Evolutionary conservation across 108 stramenopile species (phyloP).

Genomic region (Cyclotella baltica): DNA sequence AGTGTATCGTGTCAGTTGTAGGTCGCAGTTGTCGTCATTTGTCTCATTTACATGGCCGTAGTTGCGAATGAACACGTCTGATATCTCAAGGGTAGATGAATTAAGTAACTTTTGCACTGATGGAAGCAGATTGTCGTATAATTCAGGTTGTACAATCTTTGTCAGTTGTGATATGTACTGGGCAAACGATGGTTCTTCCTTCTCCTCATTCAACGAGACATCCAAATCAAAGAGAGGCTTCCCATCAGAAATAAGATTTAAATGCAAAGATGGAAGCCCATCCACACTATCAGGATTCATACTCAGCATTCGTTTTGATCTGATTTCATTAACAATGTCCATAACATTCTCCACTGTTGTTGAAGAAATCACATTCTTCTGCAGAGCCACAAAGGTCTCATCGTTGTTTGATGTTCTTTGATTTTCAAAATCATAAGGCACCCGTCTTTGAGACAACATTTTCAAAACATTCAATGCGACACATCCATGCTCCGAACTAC

Average conservation of each 20-base stretch:
- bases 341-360: constrained; percentile 13
- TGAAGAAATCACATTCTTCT: constrained; percentile 14
- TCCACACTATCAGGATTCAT: constrained; percentile 82
- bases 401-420: neutral
- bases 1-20: constrained; percentile 43
- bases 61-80: constrained; percentile 75
- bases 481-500: constrained; percentile 35
- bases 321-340: constrained; percentile 17
- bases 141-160: constrained; percentile 51
- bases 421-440: constrained; percentile 21
- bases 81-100: constrained; percentile 53
- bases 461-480: constrained; percentile 9
- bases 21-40: constrained; percentile 25
- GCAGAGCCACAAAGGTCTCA: constrained; percentile 18
- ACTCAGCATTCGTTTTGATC: constrained; percentile 56
- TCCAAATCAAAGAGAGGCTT: constrained; percentile 50
- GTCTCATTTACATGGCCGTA: constrained; percentile 50
- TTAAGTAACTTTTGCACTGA: constrained; percentile 35
- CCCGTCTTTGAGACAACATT: constrained; percentile 31
- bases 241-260: constrained; percentile 71
- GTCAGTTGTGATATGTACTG: constrained; percentile 47
- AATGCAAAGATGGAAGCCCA: constrained; percentile 75
- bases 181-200: constrained; percentile 43
- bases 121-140: constrained; percentile 66
- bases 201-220: constrained; percentile 2